These are phyloP conservation scores for Apiospora malaysiana DNA, from an alignment of 2,329 filamentous ascomycete genomes.

Conservation along the genomic window DNA sequence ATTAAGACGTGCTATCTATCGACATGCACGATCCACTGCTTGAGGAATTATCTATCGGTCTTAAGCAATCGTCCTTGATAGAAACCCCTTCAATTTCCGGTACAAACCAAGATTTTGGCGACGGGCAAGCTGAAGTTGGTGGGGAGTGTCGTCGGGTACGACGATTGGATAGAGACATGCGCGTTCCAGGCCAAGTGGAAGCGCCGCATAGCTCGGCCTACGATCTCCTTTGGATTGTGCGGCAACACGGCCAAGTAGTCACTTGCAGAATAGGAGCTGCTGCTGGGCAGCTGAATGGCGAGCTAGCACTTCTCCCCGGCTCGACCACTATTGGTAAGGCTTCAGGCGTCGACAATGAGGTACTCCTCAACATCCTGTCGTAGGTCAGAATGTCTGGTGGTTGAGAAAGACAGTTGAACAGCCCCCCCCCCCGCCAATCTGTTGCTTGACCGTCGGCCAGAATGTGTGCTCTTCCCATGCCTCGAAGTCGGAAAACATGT, in stretches of 20 bases:
- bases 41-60: no score
- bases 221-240: conserved; percentile 67
- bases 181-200: conserved; percentile 75
- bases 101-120: conserved; percentile 66
- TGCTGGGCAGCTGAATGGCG: conserved; percentile 70
- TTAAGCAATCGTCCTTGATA: no score
- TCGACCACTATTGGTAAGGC: conserved; percentile 56
- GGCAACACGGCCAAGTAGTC: conserved; percentile 80
- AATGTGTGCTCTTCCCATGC: conserved; percentile 35
- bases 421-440: conserved; percentile 34
- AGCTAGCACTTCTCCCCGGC: conserved; percentile 66
- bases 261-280: conserved; percentile 71
- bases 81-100: no score
- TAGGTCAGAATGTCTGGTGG: conserved; percentile 62
- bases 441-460: conserved; percentile 55
- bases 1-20: no score
- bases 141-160: conserved; percentile 59
- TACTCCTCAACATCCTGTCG: conserved; percentile 69
- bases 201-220: conserved; percentile 67
- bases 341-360: conserved; percentile 58
- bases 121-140: conserved; percentile 63
- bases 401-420: conserved; percentile 57
- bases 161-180: conserved; percentile 64
- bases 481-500: conserved; percentile 60
- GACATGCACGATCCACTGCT: no score